Evolutionary conservation across 352 stramenopile species (phyloP).

Genomic region (Globisporangium alternatum): DNA sequence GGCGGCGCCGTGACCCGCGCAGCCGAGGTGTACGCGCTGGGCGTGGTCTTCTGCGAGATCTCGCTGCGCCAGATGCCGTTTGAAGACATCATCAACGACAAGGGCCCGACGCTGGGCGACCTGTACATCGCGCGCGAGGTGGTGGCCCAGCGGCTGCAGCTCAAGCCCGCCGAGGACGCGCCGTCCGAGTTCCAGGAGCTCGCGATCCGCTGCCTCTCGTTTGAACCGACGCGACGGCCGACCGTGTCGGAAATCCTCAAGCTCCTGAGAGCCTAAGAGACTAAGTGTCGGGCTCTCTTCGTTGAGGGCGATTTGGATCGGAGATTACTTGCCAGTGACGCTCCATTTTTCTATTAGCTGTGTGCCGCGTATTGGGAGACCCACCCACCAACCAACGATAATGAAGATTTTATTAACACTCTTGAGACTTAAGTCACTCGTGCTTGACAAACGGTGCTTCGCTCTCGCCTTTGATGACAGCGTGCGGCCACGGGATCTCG

Average conservation of each 20-base stretch:
- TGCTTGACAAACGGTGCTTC: neutral
- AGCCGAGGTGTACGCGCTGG: conserved; percentile 68
- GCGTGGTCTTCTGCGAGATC: conserved; percentile 74
- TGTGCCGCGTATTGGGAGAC: conserved; percentile 8
- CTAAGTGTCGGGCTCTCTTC: neutral
- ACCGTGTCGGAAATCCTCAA: conserved; percentile 39
- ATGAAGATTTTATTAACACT: conserved; percentile 10
- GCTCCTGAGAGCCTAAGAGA: conserved; percentile 6
- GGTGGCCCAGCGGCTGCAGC: conserved; percentile 34
- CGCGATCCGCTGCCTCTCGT: conserved; percentile 41
- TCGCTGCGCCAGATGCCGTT: conserved; percentile 45
- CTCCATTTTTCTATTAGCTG: conserved; percentile 13
- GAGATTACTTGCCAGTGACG: neutral
- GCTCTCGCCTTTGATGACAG: neutral
- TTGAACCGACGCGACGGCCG: conserved; percentile 47
- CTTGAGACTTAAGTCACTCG: neutral
- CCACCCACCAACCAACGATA: neutral
- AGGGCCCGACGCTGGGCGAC: conserved; percentile 53
- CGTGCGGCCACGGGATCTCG: conserved; percentile 44
- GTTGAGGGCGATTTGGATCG: neutral
- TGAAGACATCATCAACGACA: conserved; percentile 38
- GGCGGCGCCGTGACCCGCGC: conserved; percentile 39
- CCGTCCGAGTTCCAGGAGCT: conserved; percentile 43
- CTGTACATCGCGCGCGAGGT: conserved; percentile 62
- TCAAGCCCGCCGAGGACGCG: conserved; percentile 38